Percentiles rank a stretch among this genome's conserved stretches.
These are phyloP conservation scores for Xylaria intraflava DNA, from an alignment of 495 filamentous ascomycete genomes.

Conservation along the genomic window DNA sequence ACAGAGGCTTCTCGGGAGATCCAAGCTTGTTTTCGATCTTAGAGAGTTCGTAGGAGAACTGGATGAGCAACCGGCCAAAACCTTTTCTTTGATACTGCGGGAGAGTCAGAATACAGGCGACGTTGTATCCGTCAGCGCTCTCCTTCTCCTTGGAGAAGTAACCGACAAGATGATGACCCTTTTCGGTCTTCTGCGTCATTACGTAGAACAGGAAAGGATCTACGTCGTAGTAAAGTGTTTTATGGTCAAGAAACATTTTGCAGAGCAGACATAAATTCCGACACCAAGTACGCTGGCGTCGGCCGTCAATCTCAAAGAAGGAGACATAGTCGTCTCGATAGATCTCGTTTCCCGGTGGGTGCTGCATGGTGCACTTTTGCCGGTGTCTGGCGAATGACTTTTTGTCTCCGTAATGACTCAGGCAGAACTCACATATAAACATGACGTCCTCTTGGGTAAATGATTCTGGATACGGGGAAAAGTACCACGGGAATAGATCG, in stretches of 20 bases:
- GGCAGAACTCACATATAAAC: constrained; percentile 96
- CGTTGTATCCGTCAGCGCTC: constrained; percentile 89
- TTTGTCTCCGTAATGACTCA: constrained; percentile 76
- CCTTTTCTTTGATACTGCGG: constrained; percentile 94
- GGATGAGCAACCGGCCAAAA: constrained; percentile 86
- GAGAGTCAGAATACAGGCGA: constrained; percentile 93
- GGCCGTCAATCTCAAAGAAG: constrained; percentile 96
- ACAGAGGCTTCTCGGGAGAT: constrained; percentile 92
- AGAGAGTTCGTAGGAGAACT: constrained; percentile 95
- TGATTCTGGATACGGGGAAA: constrained; percentile 87
- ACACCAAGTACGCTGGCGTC: constrained; percentile 93
- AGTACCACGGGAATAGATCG: constrained; percentile 97
- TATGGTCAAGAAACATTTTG: constrained; percentile 97
- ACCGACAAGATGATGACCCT: constrained; percentile 86
- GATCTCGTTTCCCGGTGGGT: constrained; percentile 96
- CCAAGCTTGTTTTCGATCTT: constrained; percentile 92
- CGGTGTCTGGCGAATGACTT: constrained; percentile 80
- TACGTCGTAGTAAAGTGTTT: constrained; percentile 99
- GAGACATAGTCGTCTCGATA: constrained; percentile 91
- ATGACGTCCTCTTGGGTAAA: constrained; percentile 82
- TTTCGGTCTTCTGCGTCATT: constrained; percentile 82
- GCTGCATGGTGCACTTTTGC: constrained; percentile 80
- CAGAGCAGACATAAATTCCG: constrained; percentile 89
- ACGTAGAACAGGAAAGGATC: constrained; percentile 98
- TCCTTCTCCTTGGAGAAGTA: constrained; percentile 99